These are phyloP conservation scores for Maudiozyma bulderi DNA, from an alignment of 805 yeast species.

Conservation along the genomic window DNA sequence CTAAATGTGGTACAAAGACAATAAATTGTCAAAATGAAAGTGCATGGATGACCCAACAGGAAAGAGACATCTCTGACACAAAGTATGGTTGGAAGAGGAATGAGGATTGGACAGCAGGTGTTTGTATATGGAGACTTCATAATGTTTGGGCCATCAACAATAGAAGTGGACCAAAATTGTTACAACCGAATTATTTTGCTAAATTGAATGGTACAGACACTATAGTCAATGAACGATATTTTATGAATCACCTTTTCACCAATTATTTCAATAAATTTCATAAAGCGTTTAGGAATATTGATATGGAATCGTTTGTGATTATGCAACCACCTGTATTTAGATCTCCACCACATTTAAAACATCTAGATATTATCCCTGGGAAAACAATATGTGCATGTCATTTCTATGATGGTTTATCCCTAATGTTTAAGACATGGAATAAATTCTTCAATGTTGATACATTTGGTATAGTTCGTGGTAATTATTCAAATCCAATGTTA, in stretches of 20 bases:
- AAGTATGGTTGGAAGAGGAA: conserved; percentile 65
- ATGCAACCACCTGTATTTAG: conserved; percentile 78
- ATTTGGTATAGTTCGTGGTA: conserved; percentile 72
- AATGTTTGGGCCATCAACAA: conserved; percentile 59
- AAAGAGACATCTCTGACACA: conserved; percentile 37
- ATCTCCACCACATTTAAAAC: conserved; percentile 58
- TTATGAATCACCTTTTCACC: conserved; percentile 56
- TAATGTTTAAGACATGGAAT: conserved; percentile 89
- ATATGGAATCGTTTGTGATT: conserved; percentile 44
- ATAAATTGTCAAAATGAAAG: conserved; percentile 58
- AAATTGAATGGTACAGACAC: conserved; percentile 20
- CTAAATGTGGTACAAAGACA: conserved; percentile 42
- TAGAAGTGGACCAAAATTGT: conserved; percentile 23
- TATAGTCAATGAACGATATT: conserved; percentile 40
- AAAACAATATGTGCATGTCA: conserved; percentile 76
- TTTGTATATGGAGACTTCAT: conserved; percentile 72
- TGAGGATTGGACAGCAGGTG: conserved; percentile 57
- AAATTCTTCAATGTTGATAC: conserved; percentile 77
- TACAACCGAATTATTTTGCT: conserved; percentile 45
- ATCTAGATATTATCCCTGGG: conserved; percentile 44
- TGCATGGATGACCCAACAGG: conserved; percentile 58
- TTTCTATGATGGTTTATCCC: conserved; percentile 88
- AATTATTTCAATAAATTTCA: conserved; percentile 49
- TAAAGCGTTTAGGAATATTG: conserved; percentile 36
- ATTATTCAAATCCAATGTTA: conserved; percentile 60